These are phyloP conservation scores for Dactylonectria macrodidyma DNA, from an alignment of 2,329 filamentous ascomycete species.

Conservation along the genomic window DNA sequence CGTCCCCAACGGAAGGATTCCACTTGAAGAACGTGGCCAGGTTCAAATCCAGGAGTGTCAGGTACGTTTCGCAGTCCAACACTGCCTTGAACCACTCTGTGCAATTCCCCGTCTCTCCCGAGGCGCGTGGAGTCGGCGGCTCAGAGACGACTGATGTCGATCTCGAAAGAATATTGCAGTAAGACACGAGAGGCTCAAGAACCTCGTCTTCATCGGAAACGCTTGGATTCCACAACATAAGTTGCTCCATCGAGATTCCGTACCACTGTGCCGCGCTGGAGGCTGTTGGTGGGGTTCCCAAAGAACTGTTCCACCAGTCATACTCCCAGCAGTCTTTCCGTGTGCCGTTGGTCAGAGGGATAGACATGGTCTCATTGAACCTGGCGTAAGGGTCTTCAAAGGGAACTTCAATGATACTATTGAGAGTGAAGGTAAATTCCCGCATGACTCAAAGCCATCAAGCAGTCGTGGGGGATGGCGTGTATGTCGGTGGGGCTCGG, in stretches of 20 bases:
- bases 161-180: not conserved
- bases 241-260: not conserved
- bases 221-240: constrained; percentile 1
- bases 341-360: constrained; percentile 1
- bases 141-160: too few relatives aligned
- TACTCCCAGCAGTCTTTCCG: not conserved
- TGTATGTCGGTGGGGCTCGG: not conserved
- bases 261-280: too few relatives aligned
- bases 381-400: too few relatives aligned
- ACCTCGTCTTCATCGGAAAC: too few relatives aligned
- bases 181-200: too few relatives aligned
- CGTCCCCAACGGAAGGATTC: not conserved
- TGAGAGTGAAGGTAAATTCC: not conserved
- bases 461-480: not conserved
- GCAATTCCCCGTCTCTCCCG: constrained; percentile 16
- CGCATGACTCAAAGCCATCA: not conserved
- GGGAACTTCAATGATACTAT: too few relatives aligned
- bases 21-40: too few relatives aligned
- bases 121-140: constrained; percentile 19
- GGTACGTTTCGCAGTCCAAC: too few relatives aligned
- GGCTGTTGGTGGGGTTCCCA: too few relatives aligned
- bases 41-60: not conserved
- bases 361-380: not conserved
- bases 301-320: not conserved
- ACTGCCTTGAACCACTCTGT: not conserved